These are phyloP conservation scores for Aspergillus mulundensis DNA, from an alignment of 495 filamentous ascomycete species.

Conservation along the genomic window DNA sequence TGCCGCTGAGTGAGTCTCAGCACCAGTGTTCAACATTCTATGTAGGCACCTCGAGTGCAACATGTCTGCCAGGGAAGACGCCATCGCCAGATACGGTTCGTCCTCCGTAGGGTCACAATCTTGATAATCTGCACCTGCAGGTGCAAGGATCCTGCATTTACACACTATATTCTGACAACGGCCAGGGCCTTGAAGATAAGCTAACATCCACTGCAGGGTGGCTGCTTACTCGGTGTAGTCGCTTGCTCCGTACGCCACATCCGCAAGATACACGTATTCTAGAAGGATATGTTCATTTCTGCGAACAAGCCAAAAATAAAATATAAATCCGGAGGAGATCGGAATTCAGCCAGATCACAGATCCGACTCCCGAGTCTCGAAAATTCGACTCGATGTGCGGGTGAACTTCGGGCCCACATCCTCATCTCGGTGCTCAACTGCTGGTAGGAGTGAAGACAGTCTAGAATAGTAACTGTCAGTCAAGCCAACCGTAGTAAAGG, in stretches of 20 bases:
- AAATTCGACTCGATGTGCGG: not conserved
- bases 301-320: no score
- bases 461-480: not conserved
- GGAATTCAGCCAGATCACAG: not conserved
- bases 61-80: no score
- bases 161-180: no score
- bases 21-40: no score
- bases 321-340: not conserved
- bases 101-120: not conserved
- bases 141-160: no score
- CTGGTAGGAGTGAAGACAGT: no score
- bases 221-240: no score
- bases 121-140: no score
- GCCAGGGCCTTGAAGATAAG: not conserved
- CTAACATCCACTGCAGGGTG: not conserved
- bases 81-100: not conserved
- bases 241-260: not conserved
- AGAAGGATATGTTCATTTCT: not conserved
- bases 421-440: no score
- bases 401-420: no score
- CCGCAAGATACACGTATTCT: not conserved
- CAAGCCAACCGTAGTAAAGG: not conserved
- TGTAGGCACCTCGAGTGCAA: not conserved
- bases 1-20: no score
- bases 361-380: not conserved